Base-by-base conservation (phyloP, 2,329 filamentous ascomycete genomes). In the Ophiocordyceps camponoti-rufipedis region DNA sequence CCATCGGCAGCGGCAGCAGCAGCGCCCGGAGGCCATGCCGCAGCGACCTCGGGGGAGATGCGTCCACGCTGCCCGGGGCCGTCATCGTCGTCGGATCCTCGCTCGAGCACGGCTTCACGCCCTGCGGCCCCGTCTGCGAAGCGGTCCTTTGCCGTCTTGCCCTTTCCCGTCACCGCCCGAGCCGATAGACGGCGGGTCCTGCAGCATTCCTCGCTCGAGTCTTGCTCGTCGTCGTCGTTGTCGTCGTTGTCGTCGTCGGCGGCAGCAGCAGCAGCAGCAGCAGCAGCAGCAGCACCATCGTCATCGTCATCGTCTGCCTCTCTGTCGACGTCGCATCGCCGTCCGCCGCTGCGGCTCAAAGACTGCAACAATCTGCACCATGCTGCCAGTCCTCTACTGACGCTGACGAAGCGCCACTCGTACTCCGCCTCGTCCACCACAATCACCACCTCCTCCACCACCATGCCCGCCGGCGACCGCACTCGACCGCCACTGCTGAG, bases 401-500 rank as follows among this genome's bases (percentile, higher is more conserved):
- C 54, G 49, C 45, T 55, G 45, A 56, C 56, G 32, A 35, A 35
- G 50, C 53, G 52, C 46, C 45, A 23, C 23, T 23, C 23, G 3
- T 23, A 23, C 23, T 23, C 23, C 23, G 32, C 12, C 32, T 14
- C 32, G n/a, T 35, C 32, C 32, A 35, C 5, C 32, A 14, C 32
- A 2, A 35, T 2, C 32, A 35, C 32, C 10, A 35, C 32, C 9
- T 12, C 12, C 32, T 12, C 32, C 32, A 35, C 10, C 32, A 35
- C 12, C 32, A 35, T 12, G 59, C 59, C 74, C 57, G 68, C 74
- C 50, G 66, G 63, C 62, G 70, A 70, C 53, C 70, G 70, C 57
- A 75, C 79, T 39, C 71, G 82, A 56, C 80, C 80, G 65, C 82
- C 85, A 45, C 73, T 78, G 48, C 75, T 87, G 55, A 74, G 32